Base-by-base conservation (phyloP, 164 flowering plant genomes). In the Piper betle region DNA sequence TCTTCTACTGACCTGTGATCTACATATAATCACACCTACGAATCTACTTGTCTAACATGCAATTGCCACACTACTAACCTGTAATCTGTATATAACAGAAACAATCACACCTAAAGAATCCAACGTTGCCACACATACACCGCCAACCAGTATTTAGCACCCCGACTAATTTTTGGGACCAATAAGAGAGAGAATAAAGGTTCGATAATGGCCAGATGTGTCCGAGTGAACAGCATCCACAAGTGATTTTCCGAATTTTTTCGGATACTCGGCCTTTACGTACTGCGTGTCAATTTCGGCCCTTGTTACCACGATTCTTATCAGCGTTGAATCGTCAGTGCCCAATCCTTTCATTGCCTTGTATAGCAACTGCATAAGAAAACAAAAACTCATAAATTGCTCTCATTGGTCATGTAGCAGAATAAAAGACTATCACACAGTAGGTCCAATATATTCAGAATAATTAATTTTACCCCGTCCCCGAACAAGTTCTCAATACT, bases 271-370 rank as follows among this genome's bases (percentile, higher is more conserved):
- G 3, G 79, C 80, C 69, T 84, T 91, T 61, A 90, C 85, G 52
- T 80, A 75, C 61, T 80, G 86, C 92, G 85, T 75, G 66, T 91
- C 97, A 2, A 91, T 76, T 72, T 87, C 97, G 7, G 83, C 63
- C 73, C 97, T 79, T 40, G 93, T 80, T 48, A 82, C 86, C 41
- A 87, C 75, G 16, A 87, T 64, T 68, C 95, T 71, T 4, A 71
- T 78, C 6, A 90, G 84, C 10, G 81, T 73, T 2, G 77, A 48
- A 61, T 90, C 95, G 60, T 75, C 60, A 3, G 93, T 87, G 61
- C 97, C 96, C 69, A 91, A 15, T 58, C 60, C 60, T 58, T 58
- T 58, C 46, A 58, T 58, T 39, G 58, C 38, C 11, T 55, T 55
- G 52, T 33, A 4, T 17, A 57, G 39, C n/a, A 46, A 16, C 20